These are phyloP conservation scores for Scheffersomyces coipomensis DNA, from an alignment of 805 yeast species.

Conservation along the genomic window DNA sequence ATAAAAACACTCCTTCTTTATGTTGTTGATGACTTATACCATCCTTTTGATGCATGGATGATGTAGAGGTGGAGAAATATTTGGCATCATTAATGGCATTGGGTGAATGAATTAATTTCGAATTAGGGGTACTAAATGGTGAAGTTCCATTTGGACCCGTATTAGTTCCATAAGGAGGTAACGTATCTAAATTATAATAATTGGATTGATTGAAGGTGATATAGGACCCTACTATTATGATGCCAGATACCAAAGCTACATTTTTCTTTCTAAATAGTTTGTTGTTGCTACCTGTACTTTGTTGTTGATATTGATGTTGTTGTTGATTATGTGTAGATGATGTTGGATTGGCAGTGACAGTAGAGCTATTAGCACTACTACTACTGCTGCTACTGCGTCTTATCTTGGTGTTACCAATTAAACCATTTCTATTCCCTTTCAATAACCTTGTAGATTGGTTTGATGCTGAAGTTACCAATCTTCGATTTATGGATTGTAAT, in stretches of 20 bases:
- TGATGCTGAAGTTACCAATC: slow-evolving; percentile 1
- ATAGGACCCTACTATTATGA: slow-evolving; percentile 43
- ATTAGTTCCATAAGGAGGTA: slow-evolving; percentile 15
- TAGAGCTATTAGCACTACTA: slow-evolving; percentile 12
- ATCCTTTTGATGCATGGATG: slow-evolving; percentile 41
- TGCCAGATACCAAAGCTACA: slow-evolving; percentile 41
- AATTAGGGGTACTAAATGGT: slow-evolving; percentile 8
- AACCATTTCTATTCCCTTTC: background rate
- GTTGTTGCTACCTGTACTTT: background rate
- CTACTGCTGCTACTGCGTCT: no score
- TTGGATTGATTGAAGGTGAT: slow-evolving; percentile 38
- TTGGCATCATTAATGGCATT: slow-evolving; percentile 16
- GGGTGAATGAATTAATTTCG: slow-evolving; percentile 13
- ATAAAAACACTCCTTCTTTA: slow-evolving; percentile 55
- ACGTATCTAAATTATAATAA: slow-evolving; percentile 40
- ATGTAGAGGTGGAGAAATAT: slow-evolving; percentile 39
- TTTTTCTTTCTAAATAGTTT: slow-evolving; percentile 25
- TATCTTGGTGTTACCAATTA: background rate
- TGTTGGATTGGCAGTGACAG: slow-evolving; percentile 4
- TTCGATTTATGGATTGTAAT: slow-evolving; percentile 9
- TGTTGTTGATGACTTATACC: slow-evolving; percentile 44
- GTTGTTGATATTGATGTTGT: slow-evolving; percentile 3
- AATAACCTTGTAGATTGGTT: background rate
- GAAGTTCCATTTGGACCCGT: slow-evolving; percentile 5
- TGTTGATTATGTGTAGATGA: background rate